Conservation (phyloP, 164 flowering plant species). For the Amborella trichopoda region DNA sequence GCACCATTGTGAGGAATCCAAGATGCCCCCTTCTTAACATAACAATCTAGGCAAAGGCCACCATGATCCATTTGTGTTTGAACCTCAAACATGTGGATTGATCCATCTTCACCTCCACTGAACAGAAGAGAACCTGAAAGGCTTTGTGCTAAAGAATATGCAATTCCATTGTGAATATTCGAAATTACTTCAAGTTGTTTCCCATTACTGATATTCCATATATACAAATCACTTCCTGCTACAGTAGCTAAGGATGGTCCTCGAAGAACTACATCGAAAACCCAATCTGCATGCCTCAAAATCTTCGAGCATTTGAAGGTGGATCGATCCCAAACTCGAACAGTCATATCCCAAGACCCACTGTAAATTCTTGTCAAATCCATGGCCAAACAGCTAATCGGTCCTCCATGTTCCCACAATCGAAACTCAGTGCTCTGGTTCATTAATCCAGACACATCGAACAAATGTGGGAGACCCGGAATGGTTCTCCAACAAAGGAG, state of each 20-base stretch:
- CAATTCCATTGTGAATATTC: slow-evolving; percentile 48
- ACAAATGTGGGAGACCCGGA: slow-evolving; percentile 52
- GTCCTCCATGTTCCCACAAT: slow-evolving; percentile 84
- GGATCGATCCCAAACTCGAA: slow-evolving; percentile 75
- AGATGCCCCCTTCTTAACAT: slow-evolving; percentile 30
- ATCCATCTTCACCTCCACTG: slow-evolving; percentile 93
- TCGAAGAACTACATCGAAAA: slow-evolving; percentile 65
- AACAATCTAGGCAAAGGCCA: slow-evolving; percentile 2
- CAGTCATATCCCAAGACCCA: slow-evolving; percentile 98
- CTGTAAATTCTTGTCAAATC: slow-evolving; percentile 68
- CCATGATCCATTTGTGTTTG: neutral
- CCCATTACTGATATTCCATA: slow-evolving; percentile 61
- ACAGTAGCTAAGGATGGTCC: slow-evolving; percentile 51
- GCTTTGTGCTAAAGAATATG: slow-evolving; percentile 58
- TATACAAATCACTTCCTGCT: slow-evolving; percentile 65
- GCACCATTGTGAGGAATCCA: slow-evolving; percentile 81
- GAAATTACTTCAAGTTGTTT: slow-evolving; percentile 19
- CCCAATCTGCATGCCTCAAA: slow-evolving; percentile 82
- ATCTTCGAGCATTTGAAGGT: slow-evolving; percentile 42
- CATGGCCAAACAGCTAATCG: slow-evolving; percentile 72
- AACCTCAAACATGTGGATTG: slow-evolving; percentile 76
- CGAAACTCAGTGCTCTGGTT: slow-evolving; percentile 35
- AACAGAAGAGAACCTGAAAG: slow-evolving; percentile 65
- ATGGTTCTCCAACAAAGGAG: slow-evolving; percentile 74
- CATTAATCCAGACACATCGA: slow-evolving; percentile 42